Evolutionary conservation across 1,284 basidiomycete species (phyloP).

Genomic region (Leccinum griseonigrum): DNA sequence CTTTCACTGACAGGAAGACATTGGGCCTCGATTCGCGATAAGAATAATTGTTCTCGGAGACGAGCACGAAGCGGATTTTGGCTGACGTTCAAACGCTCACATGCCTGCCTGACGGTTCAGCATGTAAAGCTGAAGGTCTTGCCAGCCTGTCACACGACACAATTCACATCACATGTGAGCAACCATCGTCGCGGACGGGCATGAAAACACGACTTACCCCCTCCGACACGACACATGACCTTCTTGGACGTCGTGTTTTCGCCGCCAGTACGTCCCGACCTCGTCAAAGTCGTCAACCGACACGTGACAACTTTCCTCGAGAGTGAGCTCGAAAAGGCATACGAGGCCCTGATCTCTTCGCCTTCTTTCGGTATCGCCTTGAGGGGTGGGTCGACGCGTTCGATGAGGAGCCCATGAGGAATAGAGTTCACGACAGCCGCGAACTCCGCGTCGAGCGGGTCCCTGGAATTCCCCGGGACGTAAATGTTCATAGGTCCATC

Average conservation of each 20-base stretch:
- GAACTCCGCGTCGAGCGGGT: slow-evolving; percentile 82
- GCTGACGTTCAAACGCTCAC: slow-evolving; percentile 19
- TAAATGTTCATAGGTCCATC: slow-evolving; percentile 63
- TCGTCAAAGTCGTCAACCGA: slow-evolving; percentile 73
- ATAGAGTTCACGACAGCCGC: slow-evolving; percentile 74
- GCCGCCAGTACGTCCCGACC: slow-evolving; percentile 48
- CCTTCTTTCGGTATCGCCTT: slow-evolving; percentile 63
- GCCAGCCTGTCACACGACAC: slow-evolving; percentile 63
- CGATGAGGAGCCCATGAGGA: slow-evolving; percentile 70
- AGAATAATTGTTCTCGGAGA: slow-evolving; percentile 2
- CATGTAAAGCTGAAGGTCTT: slow-evolving; percentile 79
- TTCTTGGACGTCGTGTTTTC: slow-evolving; percentile 61
- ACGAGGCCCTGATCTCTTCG: slow-evolving; percentile 80
- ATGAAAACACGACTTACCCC: slow-evolving; percentile 50
- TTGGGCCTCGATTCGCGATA: neutral
- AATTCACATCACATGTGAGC: slow-evolving; percentile 6
- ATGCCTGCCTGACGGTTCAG: slow-evolving; percentile 66
- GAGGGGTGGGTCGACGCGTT: slow-evolving; percentile 77
- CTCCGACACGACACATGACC: slow-evolving; percentile 84
- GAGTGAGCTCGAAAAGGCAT: slow-evolving; percentile 72
- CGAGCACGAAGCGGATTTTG: neutral
- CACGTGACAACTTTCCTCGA: slow-evolving; percentile 75
- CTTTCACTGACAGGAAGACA: slow-evolving; percentile 13
- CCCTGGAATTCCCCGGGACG: slow-evolving; percentile 63
- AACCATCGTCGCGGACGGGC: neutral